Evolutionary conservation across 2,329 filamentous ascomycete species (phyloP).

Genomic region (Cryphonectria parasitica): DNA sequence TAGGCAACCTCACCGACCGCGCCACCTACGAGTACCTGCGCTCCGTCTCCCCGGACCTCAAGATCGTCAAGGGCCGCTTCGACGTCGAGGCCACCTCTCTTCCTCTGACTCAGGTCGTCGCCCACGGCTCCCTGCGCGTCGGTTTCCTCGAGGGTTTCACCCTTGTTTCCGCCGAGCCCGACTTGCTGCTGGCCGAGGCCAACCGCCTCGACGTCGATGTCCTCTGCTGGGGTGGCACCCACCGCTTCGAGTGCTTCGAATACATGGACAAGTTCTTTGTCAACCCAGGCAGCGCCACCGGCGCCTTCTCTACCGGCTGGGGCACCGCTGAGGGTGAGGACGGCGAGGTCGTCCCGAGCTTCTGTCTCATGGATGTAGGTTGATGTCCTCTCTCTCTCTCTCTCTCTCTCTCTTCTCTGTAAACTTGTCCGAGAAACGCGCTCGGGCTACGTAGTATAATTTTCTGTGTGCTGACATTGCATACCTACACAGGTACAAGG

Average conservation of each 20-base stretch:
- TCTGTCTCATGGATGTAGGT: conserved; percentile 97
- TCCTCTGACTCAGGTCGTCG: conserved; percentile 67
- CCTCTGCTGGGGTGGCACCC: conserved; percentile 70
- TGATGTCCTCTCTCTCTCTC: background rate
- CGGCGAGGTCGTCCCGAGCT: conserved; percentile 85
- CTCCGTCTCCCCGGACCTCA: conserved; percentile 72
- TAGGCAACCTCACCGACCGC: conserved; percentile 80
- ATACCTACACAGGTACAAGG: conserved; percentile 76
- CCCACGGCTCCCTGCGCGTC: conserved; percentile 66
- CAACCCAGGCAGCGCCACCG: conserved; percentile 69
- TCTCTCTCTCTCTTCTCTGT: background rate
- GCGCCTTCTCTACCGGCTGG: conserved; percentile 64
- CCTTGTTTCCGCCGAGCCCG: conserved; percentile 68
- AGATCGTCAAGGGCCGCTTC: conserved; percentile 70
- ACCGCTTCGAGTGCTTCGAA: conserved; percentile 72
- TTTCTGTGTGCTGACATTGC: conserved; percentile 2
- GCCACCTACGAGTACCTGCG: conserved; percentile 81
- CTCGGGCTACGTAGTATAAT: background rate
- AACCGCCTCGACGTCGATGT: conserved; percentile 72
- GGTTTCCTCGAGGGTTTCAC: conserved; percentile 72
- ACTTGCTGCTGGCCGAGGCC: conserved; percentile 68
- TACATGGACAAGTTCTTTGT: conserved; percentile 78
- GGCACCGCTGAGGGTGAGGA: conserved; percentile 60
- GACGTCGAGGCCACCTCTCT: conserved; percentile 69
- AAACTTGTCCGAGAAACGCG: background rate